phyloP scores from a whole-genome alignment of 2,329 filamentous ascomycete genomes.

The Penicillium palitans region DNA sequence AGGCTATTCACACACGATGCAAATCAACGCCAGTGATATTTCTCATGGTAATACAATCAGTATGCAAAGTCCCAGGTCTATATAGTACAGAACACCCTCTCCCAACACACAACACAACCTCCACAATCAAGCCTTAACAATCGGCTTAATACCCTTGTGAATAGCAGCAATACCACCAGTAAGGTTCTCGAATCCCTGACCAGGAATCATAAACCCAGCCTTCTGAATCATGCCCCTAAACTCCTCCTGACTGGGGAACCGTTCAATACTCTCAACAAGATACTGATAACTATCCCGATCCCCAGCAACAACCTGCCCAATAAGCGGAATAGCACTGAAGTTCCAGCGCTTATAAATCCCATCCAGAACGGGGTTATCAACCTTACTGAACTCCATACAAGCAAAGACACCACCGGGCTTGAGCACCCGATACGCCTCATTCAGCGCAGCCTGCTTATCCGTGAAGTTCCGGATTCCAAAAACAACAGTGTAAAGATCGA shows the following conservation, averaged over 20 bases:
- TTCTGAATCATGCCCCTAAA: conserved; percentile 63
- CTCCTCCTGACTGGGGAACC: conserved; percentile 81
- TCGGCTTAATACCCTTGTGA: conserved; percentile 90
- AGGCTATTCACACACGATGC: background rate
- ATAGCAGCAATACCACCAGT: conserved; percentile 92
- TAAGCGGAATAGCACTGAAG: conserved; percentile 89
- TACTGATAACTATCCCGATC: conserved; percentile 98
- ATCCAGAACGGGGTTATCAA: conserved; percentile 75
- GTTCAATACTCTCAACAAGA: conserved; percentile 94
- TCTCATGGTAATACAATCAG: conserved; percentile 17
- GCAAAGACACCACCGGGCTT: conserved; percentile 96
- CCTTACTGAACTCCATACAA: conserved; percentile 92
- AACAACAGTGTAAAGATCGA: conserved; percentile 95
- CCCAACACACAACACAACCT: background rate
- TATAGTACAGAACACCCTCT: conserved; percentile 21
- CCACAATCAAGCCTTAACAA: conserved; percentile 16
- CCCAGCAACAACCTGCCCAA: conserved; percentile 90
- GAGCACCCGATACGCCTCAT: conserved; percentile 82
- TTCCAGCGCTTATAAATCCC: conserved; percentile 93
- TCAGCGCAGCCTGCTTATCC: conserved; percentile 78
- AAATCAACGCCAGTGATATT: conserved; percentile 11
- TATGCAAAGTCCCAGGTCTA: conserved; percentile 16
- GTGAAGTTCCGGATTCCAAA: conserved; percentile 98
- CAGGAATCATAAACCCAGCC: conserved; percentile 83
- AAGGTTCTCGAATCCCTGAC: conserved; percentile 82